Evolutionary conservation across 441 rosid genomes (phyloP).

Genomic region (Corymbia citriodora): DNA sequence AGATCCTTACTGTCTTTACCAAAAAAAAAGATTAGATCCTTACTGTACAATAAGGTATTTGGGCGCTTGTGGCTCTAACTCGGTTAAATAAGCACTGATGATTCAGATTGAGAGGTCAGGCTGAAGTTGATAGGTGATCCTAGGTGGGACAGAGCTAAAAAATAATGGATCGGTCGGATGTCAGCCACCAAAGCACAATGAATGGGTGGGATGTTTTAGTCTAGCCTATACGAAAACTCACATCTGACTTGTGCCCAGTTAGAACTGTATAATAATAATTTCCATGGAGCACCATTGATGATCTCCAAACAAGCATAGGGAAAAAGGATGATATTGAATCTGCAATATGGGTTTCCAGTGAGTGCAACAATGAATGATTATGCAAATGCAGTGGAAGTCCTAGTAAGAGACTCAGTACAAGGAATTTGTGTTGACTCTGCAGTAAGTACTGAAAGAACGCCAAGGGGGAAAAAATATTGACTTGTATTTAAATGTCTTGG

Average conservation of each 20-base stretch:
- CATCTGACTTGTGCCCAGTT: too few species aligned
- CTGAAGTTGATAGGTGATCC: not conserved
- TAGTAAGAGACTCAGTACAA: not conserved
- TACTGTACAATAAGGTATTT: not conserved
- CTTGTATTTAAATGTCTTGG: not conserved
- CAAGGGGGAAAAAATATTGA: not conserved
- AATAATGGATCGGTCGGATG: too few species aligned
- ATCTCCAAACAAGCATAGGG: too few species aligned
- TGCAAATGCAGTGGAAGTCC: not conserved
- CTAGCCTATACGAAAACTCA: too few species aligned
- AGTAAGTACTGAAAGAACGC: not conserved
- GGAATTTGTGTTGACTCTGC: not conserved
- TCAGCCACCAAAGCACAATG: too few species aligned
- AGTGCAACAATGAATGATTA: not conserved
- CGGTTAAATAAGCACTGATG: not conserved
- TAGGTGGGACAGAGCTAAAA: too few species aligned
- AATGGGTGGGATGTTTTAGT: too few species aligned
- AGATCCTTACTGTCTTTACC: not conserved
- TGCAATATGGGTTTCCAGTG: not conserved
- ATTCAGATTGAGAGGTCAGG: not conserved
- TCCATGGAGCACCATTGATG: too few species aligned
- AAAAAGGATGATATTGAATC: not conserved
- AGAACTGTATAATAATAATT: too few species aligned
- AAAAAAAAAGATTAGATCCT: not conserved
- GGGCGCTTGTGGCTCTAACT: not conserved